Base-by-base conservation (phyloP, 208 protist genomes). In the Acanthamoeba royreba region DNA sequence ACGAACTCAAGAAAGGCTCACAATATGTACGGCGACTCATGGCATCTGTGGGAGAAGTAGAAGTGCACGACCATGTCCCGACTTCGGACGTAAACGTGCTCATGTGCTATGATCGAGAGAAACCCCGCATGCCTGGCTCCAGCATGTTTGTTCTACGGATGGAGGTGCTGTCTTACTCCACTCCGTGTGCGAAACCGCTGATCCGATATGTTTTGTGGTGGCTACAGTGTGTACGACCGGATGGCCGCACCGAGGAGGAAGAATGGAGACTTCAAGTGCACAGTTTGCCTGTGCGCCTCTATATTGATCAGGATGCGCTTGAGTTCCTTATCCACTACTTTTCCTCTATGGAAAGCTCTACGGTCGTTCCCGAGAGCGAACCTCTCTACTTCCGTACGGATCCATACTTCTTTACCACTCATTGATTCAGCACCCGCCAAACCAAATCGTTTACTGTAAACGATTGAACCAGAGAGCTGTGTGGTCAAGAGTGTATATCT, bases 281-380 rank as follows among this genome's bases (percentile, higher is more conserved):
- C 4, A 92, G 40, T 4, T 43, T 92, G 28, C 88, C 88, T 31
- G 40, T 92, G 31, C 55, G 88, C 7, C 47, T 92, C 25, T 92
- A 92, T 46, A 49, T 92, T 25, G 88, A 92, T 61, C 88, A 92
- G 88, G 88, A 92, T 22, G 88, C 88, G 17, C 88, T 92, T 35
- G 88, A 92, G 63, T 92, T 92, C 61, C 88, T 92, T 4, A 61
- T 47, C 0, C 88, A 61, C 1, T 92, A 61, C 61, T 81, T 92
- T 31, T 58, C 40, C 28, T n/a, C 40, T 46, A 77, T 92, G 58
- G 88, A 92, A 49, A 33, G 46, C 53, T 92, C 88, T 4, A 53
- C 88, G 4, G 42, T 58, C 66, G 81, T 92, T 2, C 88, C 88
- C 4, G 63, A 92, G n/a, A 40, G 31, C 13, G 88, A 92, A 17